Percentiles rank a stretch among this genome's conserved stretches.
Evolutionary conservation across 2,329 filamentous ascomycete genomes (phyloP).

Genomic region (Xylariaceae sp.): DNA sequence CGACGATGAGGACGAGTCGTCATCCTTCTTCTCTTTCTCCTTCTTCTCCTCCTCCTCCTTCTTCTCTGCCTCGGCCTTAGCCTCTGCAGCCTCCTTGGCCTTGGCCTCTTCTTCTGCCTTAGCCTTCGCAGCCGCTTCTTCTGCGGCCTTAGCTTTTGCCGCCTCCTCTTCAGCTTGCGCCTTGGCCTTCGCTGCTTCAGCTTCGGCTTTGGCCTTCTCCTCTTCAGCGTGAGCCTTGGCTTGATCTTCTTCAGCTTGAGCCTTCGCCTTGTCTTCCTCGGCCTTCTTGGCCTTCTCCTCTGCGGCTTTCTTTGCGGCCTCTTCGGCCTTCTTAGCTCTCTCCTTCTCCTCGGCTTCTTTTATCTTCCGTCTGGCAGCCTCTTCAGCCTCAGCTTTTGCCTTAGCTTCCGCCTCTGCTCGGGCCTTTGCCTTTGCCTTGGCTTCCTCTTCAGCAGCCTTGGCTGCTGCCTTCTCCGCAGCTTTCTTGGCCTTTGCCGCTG

Average conservation of each 20-base stretch:
- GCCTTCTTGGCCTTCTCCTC: not conserved
- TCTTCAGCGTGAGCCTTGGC: not conserved
- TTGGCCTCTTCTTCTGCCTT: not conserved
- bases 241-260: not conserved
- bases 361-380: too few species aligned
- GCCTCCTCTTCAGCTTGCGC: not conserved
- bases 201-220: not conserved
- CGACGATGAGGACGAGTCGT: too few species aligned
- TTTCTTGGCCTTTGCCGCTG: conserved; percentile 34
- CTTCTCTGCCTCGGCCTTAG: not conserved
- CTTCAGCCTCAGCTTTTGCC: not conserved
- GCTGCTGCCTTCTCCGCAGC: conserved; percentile 35
- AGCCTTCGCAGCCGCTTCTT: not conserved
- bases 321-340: not conserved
- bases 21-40: not conserved
- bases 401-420: not conserved
- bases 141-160: not conserved
- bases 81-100: not conserved
- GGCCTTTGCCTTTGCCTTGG: not conserved
- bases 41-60: not conserved
- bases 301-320: too few species aligned
- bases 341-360: not conserved
- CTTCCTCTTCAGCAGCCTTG: not conserved
- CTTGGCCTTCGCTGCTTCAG: not conserved
- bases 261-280: not conserved